Evolutionary conservation across 2,329 filamentous ascomycete species (phyloP), one percentile per base, ranked within the genome.

Genomic region (Epichloe sylvatica): DNA sequence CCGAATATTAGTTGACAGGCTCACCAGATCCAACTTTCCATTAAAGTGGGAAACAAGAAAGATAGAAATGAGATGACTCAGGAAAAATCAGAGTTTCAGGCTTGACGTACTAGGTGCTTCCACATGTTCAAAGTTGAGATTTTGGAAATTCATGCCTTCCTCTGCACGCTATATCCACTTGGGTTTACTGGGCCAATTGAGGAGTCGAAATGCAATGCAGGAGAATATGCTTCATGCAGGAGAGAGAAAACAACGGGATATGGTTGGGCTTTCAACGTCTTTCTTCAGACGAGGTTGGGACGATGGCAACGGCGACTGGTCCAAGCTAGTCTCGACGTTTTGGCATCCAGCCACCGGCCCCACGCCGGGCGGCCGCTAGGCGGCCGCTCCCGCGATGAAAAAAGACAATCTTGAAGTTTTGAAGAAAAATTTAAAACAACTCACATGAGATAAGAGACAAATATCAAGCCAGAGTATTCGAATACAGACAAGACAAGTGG

Each of bases 91-190:
- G 30, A 36, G 3, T 15, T 25, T 46, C 42, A 42, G 39, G 50
- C 43, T 54, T 50, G 46, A 66, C 64, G 57, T 67, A 68, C 66
- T 62, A 55, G 59, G 55, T 55, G 57, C 60, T 60, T 68, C 65
- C 56, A 64, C 61, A 60, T 62, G 57, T 53, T 68, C 61, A 54
- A 62, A 62, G 58, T 63, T 60, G 51, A 59, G 52, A 54, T 61
- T 62, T 58, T 65, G 64, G 55, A 62, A 62, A 57, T 65, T 69
- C 68, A 70, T 70, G 56, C 50, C 51, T 52, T 48, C 47, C 49
- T 44, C 50, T 56, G 57, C 49, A 54, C 49, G 48, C 54, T 57
- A 56, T 54, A 57, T 64, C 61, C 62, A 65, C 62, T 63, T 56
- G 55, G 51, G 54, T 51, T 56, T 51, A 53, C 58, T 54, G 57